Conservation (phyloP, 192 early-diverging fungal genomes). For the Pilaira anomala region DNA sequence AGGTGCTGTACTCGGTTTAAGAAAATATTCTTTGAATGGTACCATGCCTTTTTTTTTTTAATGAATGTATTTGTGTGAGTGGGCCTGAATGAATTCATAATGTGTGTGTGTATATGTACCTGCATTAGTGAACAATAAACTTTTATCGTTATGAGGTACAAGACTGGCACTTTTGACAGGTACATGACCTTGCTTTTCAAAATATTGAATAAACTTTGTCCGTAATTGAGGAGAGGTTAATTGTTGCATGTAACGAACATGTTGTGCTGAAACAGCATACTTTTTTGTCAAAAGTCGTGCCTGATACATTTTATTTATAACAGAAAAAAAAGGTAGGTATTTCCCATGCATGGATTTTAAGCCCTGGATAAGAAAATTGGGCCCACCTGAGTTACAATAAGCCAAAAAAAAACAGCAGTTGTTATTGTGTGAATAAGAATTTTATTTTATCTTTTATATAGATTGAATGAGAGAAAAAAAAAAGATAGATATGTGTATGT, state of each 20-base stretch:
- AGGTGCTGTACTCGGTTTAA: conserved; percentile 45
- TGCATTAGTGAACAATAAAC: conserved; percentile 58
- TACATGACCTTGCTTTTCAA: conserved; percentile 40
- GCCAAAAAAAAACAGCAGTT: no score
- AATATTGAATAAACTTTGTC: conserved; percentile 44
- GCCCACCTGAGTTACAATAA: no score
- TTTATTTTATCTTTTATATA: no score
- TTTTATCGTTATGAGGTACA: conserved; percentile 57
- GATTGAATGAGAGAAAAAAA: no score
- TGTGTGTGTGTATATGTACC: conserved; percentile 20
- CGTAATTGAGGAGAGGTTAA: conserved; percentile 46
- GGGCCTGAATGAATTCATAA: neutral
- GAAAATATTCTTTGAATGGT: conserved; percentile 54
- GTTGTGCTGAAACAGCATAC: neutral
- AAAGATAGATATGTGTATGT: no score
- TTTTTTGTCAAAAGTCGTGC: neutral
- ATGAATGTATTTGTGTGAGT: neutral
- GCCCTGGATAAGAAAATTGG: no score
- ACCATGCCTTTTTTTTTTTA: conserved; percentile 42
- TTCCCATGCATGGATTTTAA: no score
- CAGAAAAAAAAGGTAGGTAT: no score
- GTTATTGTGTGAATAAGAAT: no score
- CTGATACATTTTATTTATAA: no score
- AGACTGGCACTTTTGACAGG: conserved; percentile 43
- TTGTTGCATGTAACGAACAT: conserved; percentile 12